Evolutionary conservation across 805 yeast species (phyloP).

Genomic region (Candida wancherniae): DNA sequence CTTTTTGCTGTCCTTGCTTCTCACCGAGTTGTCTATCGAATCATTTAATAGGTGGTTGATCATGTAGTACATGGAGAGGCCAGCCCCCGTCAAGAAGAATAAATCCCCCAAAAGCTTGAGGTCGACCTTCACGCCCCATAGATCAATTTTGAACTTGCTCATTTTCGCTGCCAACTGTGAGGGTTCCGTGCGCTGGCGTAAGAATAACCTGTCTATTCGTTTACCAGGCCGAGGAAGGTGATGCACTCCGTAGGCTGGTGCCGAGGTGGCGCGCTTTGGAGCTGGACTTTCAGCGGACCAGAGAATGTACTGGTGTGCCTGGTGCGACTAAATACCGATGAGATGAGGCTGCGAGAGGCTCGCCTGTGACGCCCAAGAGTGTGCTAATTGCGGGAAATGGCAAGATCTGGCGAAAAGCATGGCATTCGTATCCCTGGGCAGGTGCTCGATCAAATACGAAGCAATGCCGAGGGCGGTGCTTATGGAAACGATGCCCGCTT

Average conservation of each 20-base stretch:
- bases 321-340: not conserved
- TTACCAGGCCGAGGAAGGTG: too few species aligned
- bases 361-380: not conserved
- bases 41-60: conserved; percentile 39
- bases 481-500: conserved; percentile 32
- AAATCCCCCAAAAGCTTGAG: conserved; percentile 38
- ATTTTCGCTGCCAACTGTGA: conserved; percentile 15
- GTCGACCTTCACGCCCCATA: conserved; percentile 36
- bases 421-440: conserved; percentile 54
- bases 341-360: not conserved
- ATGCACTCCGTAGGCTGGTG: too few species aligned
- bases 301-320: too few species aligned
- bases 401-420: conserved; percentile 23
- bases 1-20: conserved; percentile 60
- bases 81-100: conserved; percentile 50
- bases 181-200: too few species aligned
- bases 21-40: conserved; percentile 26
- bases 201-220: too few species aligned
- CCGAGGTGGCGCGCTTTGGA: too few species aligned
- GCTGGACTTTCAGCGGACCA: too few species aligned
- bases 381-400: conserved; percentile 5
- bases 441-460: conserved; percentile 47
- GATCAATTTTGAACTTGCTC: conserved; percentile 32
- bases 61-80: conserved; percentile 65
- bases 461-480: conserved; percentile 39